Evolutionary conservation across 371 early-diverging fungal species (phyloP), one percentile per base, ranked within the genome.

Genomic region (Mucor ambiguus): DNA sequence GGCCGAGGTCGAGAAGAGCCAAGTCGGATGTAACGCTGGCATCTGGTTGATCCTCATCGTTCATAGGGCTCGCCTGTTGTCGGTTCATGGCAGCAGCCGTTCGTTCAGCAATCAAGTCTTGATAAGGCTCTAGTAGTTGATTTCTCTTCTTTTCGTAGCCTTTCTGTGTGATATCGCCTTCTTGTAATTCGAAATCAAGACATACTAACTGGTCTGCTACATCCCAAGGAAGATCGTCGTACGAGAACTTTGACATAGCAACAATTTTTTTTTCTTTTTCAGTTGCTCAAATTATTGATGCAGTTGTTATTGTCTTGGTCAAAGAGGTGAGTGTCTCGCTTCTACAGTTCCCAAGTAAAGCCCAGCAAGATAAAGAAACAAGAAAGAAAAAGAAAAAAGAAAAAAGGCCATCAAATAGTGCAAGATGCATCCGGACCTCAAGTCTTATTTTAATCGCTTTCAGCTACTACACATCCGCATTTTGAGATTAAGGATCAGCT

Each of bases 91-190:
- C 22, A 14, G 12, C 52, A 16, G 26, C 52, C 14, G 52, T 55
- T 28, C 43, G 56, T 22, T 44, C 33, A 22, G 41, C 48, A 12
- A 61, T 56, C 9, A 61, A 9, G 4, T 60, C 56, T 48, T 61
- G 61, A 28, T 67, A 61, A 28, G 61, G 59, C 9, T 41, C 67
- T 14, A 87, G 61, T 30, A 87, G 37, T 29, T 67, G 60, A 24
- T 70, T 65, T 35, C 80, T 75, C 63, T 85, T 85, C 71, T 88
- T 88, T 59, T 88, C 87, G 60, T 80, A 90, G 24, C 90, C 90
- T 69, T 90, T 89, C 65, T 86, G 78, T 20, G 90, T 90, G 52
- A 90, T 85, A 67, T 89, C 89, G 46, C 89, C 89, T 37, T 90
- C 89, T 60, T 78, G 78, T 30, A 82, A 79, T 74, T 89, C 90